Conservation (phyloP, 2,329 filamentous ascomycete species). For the Trichoderma brevicompactum region DNA sequence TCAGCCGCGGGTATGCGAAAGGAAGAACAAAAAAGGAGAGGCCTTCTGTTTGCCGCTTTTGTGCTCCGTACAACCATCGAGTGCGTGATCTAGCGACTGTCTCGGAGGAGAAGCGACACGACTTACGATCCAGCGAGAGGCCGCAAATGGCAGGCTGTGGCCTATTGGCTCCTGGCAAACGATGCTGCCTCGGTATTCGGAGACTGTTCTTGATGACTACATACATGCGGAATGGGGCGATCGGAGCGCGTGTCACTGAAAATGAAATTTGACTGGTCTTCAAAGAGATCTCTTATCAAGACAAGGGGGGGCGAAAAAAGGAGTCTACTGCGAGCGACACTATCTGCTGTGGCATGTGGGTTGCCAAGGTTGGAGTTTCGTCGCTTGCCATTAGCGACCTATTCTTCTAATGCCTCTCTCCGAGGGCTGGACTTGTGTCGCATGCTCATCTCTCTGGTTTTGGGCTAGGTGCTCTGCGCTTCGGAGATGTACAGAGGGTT, state of each 20-base stretch:
- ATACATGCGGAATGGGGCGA: background rate
- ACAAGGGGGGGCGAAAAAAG: background rate
- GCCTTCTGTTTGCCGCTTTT: background rate
- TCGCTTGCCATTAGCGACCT: background rate
- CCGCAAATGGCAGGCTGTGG: background rate
- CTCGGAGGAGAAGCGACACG: conserved; percentile 22
- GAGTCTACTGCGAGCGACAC: background rate
- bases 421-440: background rate
- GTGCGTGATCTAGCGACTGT: conserved; percentile 24
- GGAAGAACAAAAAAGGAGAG: background rate
- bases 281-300: background rate
- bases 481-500: conserved; percentile 9
- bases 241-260: background rate
- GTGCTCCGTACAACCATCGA: conserved; percentile 3
- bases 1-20: background rate
- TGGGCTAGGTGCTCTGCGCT: conserved; percentile 4
- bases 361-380: background rate
- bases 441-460: conserved; percentile 2
- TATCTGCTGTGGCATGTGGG: background rate
- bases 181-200: conserved; percentile 13
- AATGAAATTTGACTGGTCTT: background rate
- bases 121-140: conserved; percentile 3
- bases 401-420: background rate
- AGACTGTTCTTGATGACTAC: conserved; percentile 2
- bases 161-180: background rate